These are phyloP conservation scores for Cinchona pubescens DNA, from an alignment of 257 asterid genomes.

Conservation along the genomic window DNA sequence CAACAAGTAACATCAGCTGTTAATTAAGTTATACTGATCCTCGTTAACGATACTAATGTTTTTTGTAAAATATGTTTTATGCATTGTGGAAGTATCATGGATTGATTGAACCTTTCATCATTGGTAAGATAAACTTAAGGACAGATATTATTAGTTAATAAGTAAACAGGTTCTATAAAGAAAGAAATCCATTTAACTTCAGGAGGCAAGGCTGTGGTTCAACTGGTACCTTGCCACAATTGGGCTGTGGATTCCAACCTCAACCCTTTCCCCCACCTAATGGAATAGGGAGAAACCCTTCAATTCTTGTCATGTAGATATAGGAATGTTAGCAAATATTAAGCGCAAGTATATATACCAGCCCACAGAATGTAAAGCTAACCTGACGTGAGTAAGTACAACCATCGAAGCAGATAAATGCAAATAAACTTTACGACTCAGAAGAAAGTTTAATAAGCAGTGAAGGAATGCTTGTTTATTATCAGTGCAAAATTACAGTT, in stretches of 20 bases:
- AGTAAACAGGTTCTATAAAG: not conserved
- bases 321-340: not conserved
- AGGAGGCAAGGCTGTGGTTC: not conserved
- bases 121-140: not conserved
- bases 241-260: not conserved
- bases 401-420: not conserved
- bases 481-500: not conserved
- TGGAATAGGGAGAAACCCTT: not conserved
- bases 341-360: not conserved
- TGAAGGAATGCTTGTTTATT: not conserved
- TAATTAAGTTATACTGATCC: not conserved
- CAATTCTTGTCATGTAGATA: too few relatives aligned
- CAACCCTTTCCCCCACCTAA: not conserved
- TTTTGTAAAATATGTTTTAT: not conserved
- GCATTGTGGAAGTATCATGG: too few relatives aligned
- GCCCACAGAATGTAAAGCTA: not conserved
- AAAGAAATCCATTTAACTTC: not conserved
- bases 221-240: not conserved
- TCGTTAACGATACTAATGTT: not conserved
- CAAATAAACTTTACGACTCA: not conserved
- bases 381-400: not conserved
- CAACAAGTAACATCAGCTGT: not conserved
- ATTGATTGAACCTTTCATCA: not conserved
- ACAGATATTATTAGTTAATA: not conserved
- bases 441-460: not conserved